Percentiles rank a stretch among this genome's conserved stretches.
phyloP scores from a whole-genome alignment of 345 rosid species.

The Acer saccharum region DNA sequence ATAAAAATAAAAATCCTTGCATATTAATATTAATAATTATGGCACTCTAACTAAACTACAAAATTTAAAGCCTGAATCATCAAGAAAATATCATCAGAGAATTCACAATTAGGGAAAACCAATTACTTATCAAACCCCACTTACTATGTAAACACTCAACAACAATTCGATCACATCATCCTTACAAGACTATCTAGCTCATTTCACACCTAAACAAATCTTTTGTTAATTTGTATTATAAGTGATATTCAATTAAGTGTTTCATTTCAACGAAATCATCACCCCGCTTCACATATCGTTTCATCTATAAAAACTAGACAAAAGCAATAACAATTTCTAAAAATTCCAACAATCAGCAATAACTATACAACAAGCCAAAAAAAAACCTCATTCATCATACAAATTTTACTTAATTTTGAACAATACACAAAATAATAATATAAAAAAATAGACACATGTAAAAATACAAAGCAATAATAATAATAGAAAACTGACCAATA shows the following conservation, averaged over 20 bases:
- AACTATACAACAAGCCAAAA: neutral
- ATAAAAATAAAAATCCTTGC: neutral
- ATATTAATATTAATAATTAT: too few relatives aligned
- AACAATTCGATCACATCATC: neutral
- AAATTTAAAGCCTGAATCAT: neutral
- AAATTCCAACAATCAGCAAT: neutral
- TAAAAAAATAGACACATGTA: neutral
- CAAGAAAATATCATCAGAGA: neutral
- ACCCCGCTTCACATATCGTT: neutral
- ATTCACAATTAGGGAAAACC: slow-evolving; percentile 15
- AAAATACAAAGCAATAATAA: neutral
- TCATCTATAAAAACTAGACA: neutral
- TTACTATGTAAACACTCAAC: neutral
- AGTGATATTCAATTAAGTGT: neutral
- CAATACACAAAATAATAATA: too few relatives aligned
- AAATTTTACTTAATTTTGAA: neutral
- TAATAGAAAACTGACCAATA: slow-evolving; percentile 48
- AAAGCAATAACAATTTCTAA: neutral
- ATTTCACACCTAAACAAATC: neutral
- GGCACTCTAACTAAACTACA: neutral
- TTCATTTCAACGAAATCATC: neutral
- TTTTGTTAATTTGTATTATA: too few relatives aligned
- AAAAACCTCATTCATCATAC: neutral
- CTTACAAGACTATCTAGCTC: neutral
- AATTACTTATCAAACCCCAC: neutral